Conservation (phyloP, 2,329 filamentous ascomycete genomes). For the Periconia sp. region DNA sequence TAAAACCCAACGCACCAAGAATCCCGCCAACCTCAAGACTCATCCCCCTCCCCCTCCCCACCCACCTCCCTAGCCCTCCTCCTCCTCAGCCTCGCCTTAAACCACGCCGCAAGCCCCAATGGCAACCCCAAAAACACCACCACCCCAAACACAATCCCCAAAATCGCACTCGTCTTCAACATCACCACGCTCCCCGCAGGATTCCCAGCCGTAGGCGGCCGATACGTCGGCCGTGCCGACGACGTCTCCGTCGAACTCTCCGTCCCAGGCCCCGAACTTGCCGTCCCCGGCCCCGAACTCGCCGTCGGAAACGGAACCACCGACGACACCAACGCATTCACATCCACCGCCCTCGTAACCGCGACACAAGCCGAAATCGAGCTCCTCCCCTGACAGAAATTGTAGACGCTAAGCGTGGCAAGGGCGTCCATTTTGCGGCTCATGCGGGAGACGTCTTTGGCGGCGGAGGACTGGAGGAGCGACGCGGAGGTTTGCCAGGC, state of each 20-base stretch:
- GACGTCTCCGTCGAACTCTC: neutral
- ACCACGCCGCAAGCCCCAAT: neutral
- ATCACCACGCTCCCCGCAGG: neutral
- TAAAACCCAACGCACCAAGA: too few species aligned
- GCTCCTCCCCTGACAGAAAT: conserved; percentile 1
- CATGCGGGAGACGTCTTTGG: neutral
- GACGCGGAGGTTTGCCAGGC: neutral
- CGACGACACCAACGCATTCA: neutral
- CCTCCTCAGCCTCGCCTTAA: too few species aligned
- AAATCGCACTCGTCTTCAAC: neutral
- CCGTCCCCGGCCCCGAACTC: neutral
- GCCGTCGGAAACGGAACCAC: neutral
- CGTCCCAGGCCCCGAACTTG: neutral
- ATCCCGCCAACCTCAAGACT: too few species aligned
- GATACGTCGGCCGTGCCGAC: neutral
- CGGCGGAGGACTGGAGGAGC: neutral
- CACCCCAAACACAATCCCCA: neutral
- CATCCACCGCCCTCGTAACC: neutral
- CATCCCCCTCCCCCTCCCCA: too few species aligned
- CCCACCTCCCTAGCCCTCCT: too few species aligned
- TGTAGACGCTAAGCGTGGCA: neutral
- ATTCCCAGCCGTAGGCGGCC: neutral
- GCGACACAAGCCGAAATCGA: neutral
- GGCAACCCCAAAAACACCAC: neutral
- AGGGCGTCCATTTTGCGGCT: neutral